Percentiles rank a stretch among this genome's conserved stretches.
Evolutionary conservation across 148 eudicot genomes (phyloP).

Genomic region (Rhododendron ferrugineum): DNA sequence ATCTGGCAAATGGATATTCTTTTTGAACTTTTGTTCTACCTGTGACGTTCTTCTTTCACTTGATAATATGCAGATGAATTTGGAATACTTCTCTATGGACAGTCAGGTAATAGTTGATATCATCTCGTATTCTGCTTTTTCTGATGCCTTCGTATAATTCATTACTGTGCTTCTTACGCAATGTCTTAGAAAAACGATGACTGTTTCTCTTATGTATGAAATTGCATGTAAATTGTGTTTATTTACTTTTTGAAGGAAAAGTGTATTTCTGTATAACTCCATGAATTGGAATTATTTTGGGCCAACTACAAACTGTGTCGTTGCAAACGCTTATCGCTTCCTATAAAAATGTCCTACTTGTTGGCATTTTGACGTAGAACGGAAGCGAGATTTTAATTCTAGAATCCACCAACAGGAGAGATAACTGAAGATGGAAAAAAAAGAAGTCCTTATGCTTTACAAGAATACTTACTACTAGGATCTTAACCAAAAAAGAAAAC

Average conservation of each 20-base stretch:
- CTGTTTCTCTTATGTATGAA: not conserved
- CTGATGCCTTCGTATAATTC: not conserved
- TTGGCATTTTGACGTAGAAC: not conserved
- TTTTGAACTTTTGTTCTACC: not conserved
- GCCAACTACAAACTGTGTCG: not conserved
- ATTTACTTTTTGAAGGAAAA: not conserved
- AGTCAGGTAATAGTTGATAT: constrained; percentile 57
- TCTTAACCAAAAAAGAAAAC: no score
- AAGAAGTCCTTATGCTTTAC: no score
- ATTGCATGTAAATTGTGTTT: not conserved
- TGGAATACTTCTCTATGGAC: constrained; percentile 88
- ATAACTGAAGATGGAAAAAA: no score
- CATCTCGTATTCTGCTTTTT: not conserved
- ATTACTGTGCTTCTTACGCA: not conserved
- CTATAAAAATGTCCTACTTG: not conserved
- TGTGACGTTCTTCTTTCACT: constrained; percentile 4
- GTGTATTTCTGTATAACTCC: not conserved
- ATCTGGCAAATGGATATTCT: not conserved
- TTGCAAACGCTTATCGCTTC: not conserved
- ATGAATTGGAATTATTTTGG: not conserved
- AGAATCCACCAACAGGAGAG: no score
- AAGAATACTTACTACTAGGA: no score
- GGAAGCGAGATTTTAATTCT: no score
- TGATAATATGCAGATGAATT: constrained; percentile 74
- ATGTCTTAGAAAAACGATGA: not conserved